Evolutionary conservation across 345 rosid species (phyloP).

Genomic region (Cardamine occulta): DNA sequence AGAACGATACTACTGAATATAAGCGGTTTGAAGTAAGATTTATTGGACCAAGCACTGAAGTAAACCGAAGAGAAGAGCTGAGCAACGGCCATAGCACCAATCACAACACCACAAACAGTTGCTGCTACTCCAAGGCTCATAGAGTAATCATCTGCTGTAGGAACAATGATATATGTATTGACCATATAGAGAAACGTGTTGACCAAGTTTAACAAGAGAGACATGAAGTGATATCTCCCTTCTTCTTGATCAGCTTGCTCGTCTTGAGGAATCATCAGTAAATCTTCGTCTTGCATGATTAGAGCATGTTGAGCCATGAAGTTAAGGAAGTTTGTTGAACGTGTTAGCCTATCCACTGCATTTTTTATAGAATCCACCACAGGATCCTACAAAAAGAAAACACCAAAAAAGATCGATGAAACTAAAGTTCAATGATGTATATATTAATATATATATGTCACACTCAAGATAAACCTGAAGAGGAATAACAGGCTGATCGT

Average conservation of each 20-base stretch:
- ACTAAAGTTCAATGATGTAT: not conserved
- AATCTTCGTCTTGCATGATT: slow-evolving; percentile 87
- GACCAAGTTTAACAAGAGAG: slow-evolving; percentile 79
- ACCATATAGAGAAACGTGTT: slow-evolving; percentile 93
- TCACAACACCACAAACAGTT: slow-evolving; percentile 94
- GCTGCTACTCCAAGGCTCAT: slow-evolving; percentile 92
- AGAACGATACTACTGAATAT: slow-evolving; percentile 90
- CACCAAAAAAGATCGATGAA: slow-evolving; percentile 4
- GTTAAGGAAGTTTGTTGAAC: slow-evolving; percentile 86
- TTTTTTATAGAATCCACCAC: slow-evolving; percentile 81
- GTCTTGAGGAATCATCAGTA: slow-evolving; percentile 65
- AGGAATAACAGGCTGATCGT: slow-evolving; percentile 80
- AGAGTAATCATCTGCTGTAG: slow-evolving; percentile 92
- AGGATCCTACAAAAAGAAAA: slow-evolving; percentile 62
- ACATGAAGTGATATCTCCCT: slow-evolving; percentile 79
- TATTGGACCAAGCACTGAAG: slow-evolving; percentile 96
- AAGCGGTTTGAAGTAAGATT: slow-evolving; percentile 88
- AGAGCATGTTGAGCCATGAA: slow-evolving; percentile 95
- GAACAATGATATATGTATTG: slow-evolving; percentile 90
- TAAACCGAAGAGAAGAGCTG: slow-evolving; percentile 95
- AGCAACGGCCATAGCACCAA: slow-evolving; percentile 97
- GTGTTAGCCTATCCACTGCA: slow-evolving; percentile 82
- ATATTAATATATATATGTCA: not conserved
- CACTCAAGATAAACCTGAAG: slow-evolving; percentile 62
- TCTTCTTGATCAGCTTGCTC: slow-evolving; percentile 60